Evolutionary conservation across 345 rosid species (phyloP).

Genomic region (Dipteronia sinensis): DNA sequence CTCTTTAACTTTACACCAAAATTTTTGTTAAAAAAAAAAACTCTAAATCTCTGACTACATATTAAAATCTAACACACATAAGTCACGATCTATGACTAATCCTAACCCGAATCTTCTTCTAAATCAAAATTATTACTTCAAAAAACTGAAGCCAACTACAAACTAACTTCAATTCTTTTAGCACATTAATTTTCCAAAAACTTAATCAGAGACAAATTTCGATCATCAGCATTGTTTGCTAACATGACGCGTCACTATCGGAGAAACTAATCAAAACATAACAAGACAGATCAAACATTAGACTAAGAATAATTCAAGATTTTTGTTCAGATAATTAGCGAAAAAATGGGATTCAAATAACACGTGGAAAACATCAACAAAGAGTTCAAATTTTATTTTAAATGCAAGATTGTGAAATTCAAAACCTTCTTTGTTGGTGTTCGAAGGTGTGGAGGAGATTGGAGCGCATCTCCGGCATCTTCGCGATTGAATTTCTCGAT

Average conservation of each 20-base stretch:
- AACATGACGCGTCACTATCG: constrained; percentile 6
- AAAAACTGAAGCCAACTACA: constrained; percentile 5
- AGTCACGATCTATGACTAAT: background rate
- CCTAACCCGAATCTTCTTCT: background rate
- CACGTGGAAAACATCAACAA: constrained; percentile 22
- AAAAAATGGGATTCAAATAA: constrained; percentile 28
- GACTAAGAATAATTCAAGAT: constrained; percentile 40
- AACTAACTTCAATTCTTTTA: background rate
- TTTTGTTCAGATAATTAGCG: constrained; percentile 30
- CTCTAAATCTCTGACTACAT: constrained; percentile 26
- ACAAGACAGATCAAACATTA: constrained; percentile 15
- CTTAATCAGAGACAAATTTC: background rate
- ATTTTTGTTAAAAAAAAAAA: constrained; percentile 13
- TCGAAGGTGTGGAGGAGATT: constrained; percentile 49
- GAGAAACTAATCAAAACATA: background rate
- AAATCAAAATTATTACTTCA: background rate
- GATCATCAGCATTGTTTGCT: constrained; percentile 2
- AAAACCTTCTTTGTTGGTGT: constrained; percentile 39
- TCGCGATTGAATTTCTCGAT: constrained; percentile 22
- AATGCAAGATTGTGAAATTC: background rate
- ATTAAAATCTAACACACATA: background rate
- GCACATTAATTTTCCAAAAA: background rate
- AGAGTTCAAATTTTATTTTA: too few relatives aligned
- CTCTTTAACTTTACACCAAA: constrained; percentile 39
- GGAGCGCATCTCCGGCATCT: constrained; percentile 47